Conservation (phyloP, 2,329 filamentous ascomycete genomes). For the Raffaelea arxii region DNA sequence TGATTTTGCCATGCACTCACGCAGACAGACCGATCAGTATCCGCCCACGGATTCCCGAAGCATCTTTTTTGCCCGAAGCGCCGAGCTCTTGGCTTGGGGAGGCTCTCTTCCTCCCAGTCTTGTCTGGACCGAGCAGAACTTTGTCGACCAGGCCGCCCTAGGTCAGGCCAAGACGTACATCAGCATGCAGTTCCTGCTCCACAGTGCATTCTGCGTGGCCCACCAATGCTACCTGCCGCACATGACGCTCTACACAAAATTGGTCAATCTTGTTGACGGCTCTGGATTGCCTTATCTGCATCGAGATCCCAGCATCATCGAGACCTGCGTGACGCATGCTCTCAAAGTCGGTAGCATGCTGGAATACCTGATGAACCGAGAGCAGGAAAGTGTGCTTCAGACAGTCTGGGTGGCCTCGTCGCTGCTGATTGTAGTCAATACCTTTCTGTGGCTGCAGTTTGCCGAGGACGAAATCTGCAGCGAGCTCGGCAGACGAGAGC, state of each 20-base stretch:
- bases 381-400: conserved; percentile 4
- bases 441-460: conserved; percentile 14
- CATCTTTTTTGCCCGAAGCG: conserved; percentile 4
- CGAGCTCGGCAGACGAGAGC: not conserved
- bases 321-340: conserved; percentile 13
- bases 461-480: conserved; percentile 9
- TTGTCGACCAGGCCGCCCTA: conserved; percentile 9
- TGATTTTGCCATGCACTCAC: conserved; percentile 8
- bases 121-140: conserved; percentile 11
- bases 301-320: conserved; percentile 11
- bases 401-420: conserved; percentile 14
- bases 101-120: conserved; percentile 10
- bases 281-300: conserved; percentile 15
- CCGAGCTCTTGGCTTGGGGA: conserved; percentile 9
- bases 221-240: conserved; percentile 18
- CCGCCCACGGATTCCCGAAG: conserved; percentile 10
- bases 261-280: conserved; percentile 14
- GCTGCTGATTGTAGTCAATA: conserved; percentile 12
- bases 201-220: conserved; percentile 14
- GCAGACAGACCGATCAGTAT: conserved; percentile 7
- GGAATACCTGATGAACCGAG: conserved; percentile 3
- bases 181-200: conserved; percentile 16
- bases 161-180: conserved; percentile 13
- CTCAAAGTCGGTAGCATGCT: conserved; percentile 13
- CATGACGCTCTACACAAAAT: conserved; percentile 10